These are phyloP conservation scores for Plantago ovata DNA, from an alignment of 257 asterid species.

Conservation along the genomic window DNA sequence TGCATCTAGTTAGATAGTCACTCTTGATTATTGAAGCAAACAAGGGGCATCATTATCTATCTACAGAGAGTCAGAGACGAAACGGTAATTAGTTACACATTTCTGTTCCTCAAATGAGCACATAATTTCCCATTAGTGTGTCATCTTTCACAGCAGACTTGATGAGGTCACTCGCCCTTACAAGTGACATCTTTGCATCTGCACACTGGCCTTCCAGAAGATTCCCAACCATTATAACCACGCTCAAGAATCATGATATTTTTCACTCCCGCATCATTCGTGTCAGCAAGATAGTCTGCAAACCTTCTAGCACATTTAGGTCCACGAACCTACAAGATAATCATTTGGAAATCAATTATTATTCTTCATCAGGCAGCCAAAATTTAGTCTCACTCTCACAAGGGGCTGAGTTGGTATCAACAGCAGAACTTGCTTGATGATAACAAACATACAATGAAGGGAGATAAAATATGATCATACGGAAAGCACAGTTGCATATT, in stretches of 20 bases:
- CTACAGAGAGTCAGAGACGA: not conserved
- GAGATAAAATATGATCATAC: too few species aligned
- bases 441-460: too few species aligned
- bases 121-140: conserved; percentile 8
- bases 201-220: conserved; percentile 84
- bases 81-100: too few species aligned
- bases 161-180: conserved; percentile 51
- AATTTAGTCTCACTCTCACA: not conserved
- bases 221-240: conserved; percentile 92
- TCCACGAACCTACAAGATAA: conserved; percentile 72
- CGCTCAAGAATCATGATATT: conserved; percentile 77
- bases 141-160: conserved; percentile 31
- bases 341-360: conserved; percentile 13
- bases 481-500: too few species aligned
- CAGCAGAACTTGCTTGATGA: too few species aligned
- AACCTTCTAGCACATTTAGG: conserved; percentile 87
- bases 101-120: not conserved
- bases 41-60: too few species aligned
- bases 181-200: conserved; percentile 74
- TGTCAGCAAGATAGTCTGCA: conserved; percentile 61
- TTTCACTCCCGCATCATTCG: conserved; percentile 48
- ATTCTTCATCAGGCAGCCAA: not conserved
- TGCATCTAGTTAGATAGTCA: too few species aligned
- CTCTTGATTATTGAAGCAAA: too few species aligned
- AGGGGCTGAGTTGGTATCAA: too few species aligned